Base-by-base conservation (phyloP, 2,329 filamentous ascomycete species). In the Cytospora piceae region DNA sequence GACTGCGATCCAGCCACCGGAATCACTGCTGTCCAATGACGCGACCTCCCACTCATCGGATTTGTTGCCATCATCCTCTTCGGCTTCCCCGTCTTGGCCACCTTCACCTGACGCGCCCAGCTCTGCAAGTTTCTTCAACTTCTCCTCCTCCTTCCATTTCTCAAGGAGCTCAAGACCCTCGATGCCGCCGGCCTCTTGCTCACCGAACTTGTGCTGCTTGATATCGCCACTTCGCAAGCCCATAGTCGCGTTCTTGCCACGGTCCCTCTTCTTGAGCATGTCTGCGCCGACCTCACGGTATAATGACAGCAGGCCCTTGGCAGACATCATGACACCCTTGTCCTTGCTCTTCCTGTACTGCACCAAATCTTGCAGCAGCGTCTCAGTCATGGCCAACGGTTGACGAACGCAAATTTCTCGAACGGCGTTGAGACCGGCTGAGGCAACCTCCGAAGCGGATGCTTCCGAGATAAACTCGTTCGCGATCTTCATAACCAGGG, bases 251-350 rank as follows among this genome's bases (percentile, higher is more conserved):
- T 93, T 89, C 81, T 96, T 96, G 72, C 95, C 95, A 72, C 95
- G 87, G 75, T 97, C 95, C 73, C 91, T 88, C 82, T 93, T 96
- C 78, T 90, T 90, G 67, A 99, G 81, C 80, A 98, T 86, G 70
- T 96, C 92, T 0, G 95, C 92, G 42, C 90, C 93, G 17, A 97
- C 91, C 74, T 98, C 94, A 71, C 95, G 85, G 81, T 96, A 99
- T 7, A 99, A 83, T 29, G 92, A 93, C 52, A 99, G 82, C 8
- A 99, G 82, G 69, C 95, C 94, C 76, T 95, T 94, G 17, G 94
- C 93, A 9, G 95, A 95, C 95, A 99, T 98, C 86, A 96, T 94
- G n/a, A 95, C 92, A 67, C 94, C 94, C 82, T 98, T 99, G 75
- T 99, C 95, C 76, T 99, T 99, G 75, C 92, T 96, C 82, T 96